Evolutionary conservation across 73 alveolate genomes (phyloP), one percentile per base, ranked within the genome.

Genomic region (Paramecium octaurelia): DNA sequence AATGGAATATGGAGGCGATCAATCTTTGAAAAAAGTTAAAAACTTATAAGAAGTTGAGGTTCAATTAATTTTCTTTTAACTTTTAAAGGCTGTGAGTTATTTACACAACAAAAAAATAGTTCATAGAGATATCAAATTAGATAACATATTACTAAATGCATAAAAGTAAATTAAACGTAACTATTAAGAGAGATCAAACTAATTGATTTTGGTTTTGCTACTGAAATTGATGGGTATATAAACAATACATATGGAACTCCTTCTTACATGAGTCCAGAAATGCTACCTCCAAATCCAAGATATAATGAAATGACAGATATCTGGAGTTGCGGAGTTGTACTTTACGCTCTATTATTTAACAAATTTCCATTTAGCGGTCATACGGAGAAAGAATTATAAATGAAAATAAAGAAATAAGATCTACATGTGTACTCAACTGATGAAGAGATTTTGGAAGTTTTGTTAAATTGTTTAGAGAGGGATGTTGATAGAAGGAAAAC

Each of bases 261-360:
- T 44, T 80, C 91, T 31, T 80, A 80, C 21, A 80, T 80, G 91
- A 31, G 64, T 31, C 91, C 91, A 43, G 91, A 80, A 46, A 80
- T 80, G 70, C 31, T 80, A 9, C 35, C 54, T 20, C 44, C 70
- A 23, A 80, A 24, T 35, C 88, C 88, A 9, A 29, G 36, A 44
- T 80, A 80, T 44, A 80, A 80, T 46, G 91, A 80, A 23, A 43
- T 31, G 57, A 44, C 91, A 44, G 91, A 80, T 80, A 80, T 80
- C 24, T 80, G 91, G 91, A 80, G 91, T 80, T 80, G 91, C 46
- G 91, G 91, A 24, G 73, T 80, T n/a, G 46, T 80, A 21, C 46
- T 80, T 2, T 80, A 80, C 18, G 91, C 57, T 11, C 24, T 80
- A 46, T 44, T 80, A 31, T 80, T 44, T 46, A 23, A 48, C 14